These are phyloP conservation scores for Globisporangium yorkense DNA, from an alignment of 352 stramenopile species.

Conservation along the genomic window DNA sequence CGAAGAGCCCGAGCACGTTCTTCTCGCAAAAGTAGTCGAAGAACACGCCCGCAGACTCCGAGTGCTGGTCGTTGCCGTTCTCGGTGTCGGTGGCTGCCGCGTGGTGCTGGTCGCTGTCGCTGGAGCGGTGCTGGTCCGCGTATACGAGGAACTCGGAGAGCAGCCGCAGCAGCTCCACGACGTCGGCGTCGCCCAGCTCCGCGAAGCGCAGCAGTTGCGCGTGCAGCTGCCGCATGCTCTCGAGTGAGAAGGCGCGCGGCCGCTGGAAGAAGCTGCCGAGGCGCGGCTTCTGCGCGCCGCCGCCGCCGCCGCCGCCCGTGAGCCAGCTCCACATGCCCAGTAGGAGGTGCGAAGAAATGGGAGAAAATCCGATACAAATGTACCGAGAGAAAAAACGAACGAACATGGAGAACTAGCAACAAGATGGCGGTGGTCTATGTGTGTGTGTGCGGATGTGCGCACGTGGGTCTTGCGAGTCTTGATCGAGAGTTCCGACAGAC, in stretches of 20 bases:
- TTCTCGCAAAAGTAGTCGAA: slow-evolving; percentile 98
- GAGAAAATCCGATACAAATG: too few species aligned
- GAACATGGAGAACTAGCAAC: too few species aligned
- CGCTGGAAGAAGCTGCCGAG: slow-evolving; percentile 16
- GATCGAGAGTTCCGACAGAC: too few species aligned
- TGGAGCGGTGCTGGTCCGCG: slow-evolving; percentile 62
- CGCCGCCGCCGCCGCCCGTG: slow-evolving; percentile 16
- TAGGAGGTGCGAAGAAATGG: too few species aligned
- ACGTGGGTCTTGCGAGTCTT: too few species aligned
- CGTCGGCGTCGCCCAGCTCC: slow-evolving; percentile 56
- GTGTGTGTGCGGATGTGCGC: too few species aligned
- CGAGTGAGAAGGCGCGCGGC: slow-evolving; percentile 52
- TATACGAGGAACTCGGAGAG: slow-evolving; percentile 87
- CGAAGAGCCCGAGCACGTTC: slow-evolving; percentile 90
- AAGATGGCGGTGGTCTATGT: too few species aligned
- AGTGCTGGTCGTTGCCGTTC: slow-evolving; percentile 5
- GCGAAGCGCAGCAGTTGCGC: slow-evolving; percentile 50
- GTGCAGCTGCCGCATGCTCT: slow-evolving; percentile 74
- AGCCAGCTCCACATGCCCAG: slow-evolving; percentile 38
- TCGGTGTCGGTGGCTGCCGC: not conserved
- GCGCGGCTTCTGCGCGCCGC: slow-evolving; percentile 5
- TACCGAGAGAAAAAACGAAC: too few species aligned
- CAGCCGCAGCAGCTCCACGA: slow-evolving; percentile 79
- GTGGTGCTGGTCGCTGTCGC: slow-evolving; percentile 9
- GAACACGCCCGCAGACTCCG: slow-evolving; percentile 50